Conservation (phyloP, 1,284 basidiomycete genomes). For the Moesziomyces parantarcticus region DNA sequence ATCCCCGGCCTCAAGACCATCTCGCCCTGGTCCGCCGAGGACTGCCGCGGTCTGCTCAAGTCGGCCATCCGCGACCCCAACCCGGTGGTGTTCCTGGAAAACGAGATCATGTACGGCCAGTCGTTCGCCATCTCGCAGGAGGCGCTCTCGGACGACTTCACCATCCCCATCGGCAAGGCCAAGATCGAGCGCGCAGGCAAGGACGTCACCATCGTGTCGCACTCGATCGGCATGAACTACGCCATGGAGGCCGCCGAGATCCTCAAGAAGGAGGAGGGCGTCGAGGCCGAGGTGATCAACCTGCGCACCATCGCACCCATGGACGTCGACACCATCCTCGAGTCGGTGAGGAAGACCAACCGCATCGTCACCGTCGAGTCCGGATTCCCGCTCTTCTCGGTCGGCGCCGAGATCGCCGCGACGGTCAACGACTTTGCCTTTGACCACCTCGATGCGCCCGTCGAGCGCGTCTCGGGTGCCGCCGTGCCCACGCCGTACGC, state of each 20-base stretch:
- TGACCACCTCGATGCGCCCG: conserved; percentile 80
- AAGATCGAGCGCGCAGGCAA: conserved; percentile 93
- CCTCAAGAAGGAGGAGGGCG: conserved; percentile 89
- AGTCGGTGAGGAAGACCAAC: conserved; percentile 98
- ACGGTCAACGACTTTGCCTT: conserved; percentile 78
- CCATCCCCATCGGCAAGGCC: conserved; percentile 93
- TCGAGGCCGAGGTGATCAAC: conserved; percentile 99
- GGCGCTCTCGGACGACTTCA: conserved; percentile 92
- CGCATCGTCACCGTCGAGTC: conserved; percentile 94
- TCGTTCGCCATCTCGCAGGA: conserved; percentile 94
- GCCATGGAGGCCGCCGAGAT: conserved; percentile 79
- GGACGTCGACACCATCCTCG: conserved; percentile 95
- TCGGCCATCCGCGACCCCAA: conserved; percentile 97
- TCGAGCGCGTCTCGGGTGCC: conserved; percentile 96
- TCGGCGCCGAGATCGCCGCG: conserved; percentile 96
- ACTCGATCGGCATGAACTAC: conserved; percentile 70
- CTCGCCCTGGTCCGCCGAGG: conserved; percentile 95
- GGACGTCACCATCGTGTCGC: conserved; percentile 95
- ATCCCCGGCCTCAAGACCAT: conserved; percentile 97
- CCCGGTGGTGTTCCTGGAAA: conserved; percentile 97
- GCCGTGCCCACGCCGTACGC: conserved; percentile 68
- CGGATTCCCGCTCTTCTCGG: conserved; percentile 98
- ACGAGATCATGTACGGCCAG: conserved; percentile 98
- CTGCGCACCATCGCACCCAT: conserved; percentile 92
- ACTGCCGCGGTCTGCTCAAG: conserved; percentile 98